phyloP scores from a whole-genome alignment of 805 yeast species.

The Suhomyces prunicola region DNA sequence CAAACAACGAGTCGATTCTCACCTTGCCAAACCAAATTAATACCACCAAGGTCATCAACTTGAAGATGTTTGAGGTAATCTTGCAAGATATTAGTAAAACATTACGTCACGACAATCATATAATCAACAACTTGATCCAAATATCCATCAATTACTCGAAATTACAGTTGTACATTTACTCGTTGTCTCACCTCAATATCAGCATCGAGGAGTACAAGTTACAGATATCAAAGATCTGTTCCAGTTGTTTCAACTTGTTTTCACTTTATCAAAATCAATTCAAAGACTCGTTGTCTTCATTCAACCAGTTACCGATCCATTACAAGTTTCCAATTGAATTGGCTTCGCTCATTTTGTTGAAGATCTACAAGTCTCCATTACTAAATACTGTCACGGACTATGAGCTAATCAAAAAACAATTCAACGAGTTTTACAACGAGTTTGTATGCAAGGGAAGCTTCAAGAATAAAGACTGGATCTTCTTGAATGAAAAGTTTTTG shows the following conservation, averaged over 20 bases:
- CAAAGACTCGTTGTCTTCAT: conserved; percentile 12
- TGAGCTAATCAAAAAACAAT: conserved; percentile 19
- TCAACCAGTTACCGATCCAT: conserved; percentile 38
- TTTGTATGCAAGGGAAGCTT: conserved; percentile 11
- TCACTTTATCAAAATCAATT: conserved; percentile 22
- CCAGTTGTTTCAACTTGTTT: conserved; percentile 24
- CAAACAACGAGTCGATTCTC: conserved; percentile 10
- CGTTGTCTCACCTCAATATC: conserved; percentile 25
- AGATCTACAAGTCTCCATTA: conserved; percentile 32
- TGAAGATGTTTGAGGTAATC: conserved; percentile 43
- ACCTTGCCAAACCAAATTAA: conserved; percentile 15
- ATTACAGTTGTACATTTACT: conserved; percentile 36
- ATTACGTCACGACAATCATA: conserved; percentile 12
- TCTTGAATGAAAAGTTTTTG: conserved; percentile 19
- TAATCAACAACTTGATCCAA: conserved; percentile 23
- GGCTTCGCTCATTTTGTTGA: conserved; percentile 27
- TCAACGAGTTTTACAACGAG: conserved; percentile 18
- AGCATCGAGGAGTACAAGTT: conserved; percentile 25
- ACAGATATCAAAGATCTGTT: conserved; percentile 23
- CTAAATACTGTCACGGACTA: conserved; percentile 24
- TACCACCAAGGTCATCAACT: conserved; percentile 33
- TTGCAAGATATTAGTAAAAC: conserved; percentile 25
- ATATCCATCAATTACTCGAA: conserved; percentile 36
- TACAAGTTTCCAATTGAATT: conserved; percentile 38
- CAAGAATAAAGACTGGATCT: conserved; percentile 20